Percentiles rank a stretch among this genome's conserved stretches.
These are phyloP conservation scores for Austropuccinia psidii DNA, from an alignment of 1,284 basidiomycete species.

Conservation along the genomic window DNA sequence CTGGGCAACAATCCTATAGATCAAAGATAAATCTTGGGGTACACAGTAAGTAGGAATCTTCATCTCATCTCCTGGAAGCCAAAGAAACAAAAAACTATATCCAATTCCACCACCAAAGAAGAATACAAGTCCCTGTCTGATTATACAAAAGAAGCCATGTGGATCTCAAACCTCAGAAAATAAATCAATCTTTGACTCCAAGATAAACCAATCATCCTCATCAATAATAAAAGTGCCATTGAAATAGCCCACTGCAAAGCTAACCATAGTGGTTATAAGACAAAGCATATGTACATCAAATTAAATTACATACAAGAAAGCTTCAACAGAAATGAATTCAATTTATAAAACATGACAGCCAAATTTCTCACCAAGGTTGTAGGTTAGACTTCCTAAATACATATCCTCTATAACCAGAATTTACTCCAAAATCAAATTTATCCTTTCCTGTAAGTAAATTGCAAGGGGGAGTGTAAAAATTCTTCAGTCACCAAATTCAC, in stretches of 20 bases:
- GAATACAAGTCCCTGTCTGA: conserved; percentile 10
- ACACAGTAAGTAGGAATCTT: not conserved
- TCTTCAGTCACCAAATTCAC: no score
- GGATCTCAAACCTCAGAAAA: not conserved
- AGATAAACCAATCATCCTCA: no score
- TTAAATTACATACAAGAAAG: not conserved
- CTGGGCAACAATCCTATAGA: not conserved
- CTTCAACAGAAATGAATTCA: not conserved
- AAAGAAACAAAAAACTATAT: not conserved
- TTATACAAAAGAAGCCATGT: not conserved
- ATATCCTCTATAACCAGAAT: no score
- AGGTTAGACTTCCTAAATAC: no score
- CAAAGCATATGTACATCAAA: not conserved
- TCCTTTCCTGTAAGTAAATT: no score
- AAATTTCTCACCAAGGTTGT: not conserved
- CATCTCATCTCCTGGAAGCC: not conserved
- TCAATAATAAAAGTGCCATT: not conserved
- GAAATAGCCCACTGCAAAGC: not conserved
- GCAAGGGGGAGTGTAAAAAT: no score
- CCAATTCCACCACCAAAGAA: not conserved
- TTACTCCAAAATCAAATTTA: no score
- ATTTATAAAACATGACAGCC: not conserved
- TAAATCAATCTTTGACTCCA: not conserved
- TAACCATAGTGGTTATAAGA: not conserved
- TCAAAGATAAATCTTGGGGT: not conserved